Conservation (phyloP, 306 rosid genomes). For the Cicer chorassanicum region DNA sequence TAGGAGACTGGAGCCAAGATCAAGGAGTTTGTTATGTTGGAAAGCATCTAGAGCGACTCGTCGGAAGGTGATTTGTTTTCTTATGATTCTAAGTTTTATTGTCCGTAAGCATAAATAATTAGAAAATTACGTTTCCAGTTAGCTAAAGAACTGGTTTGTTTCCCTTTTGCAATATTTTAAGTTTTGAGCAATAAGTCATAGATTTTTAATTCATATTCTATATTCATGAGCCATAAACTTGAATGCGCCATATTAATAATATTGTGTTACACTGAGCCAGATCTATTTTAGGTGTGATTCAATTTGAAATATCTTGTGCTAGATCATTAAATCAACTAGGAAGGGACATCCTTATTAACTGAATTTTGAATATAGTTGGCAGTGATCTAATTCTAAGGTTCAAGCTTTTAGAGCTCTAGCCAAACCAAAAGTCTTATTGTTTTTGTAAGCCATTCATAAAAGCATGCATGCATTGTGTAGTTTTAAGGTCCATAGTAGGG, state of each 20-base stretch:
- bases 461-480: conserved; percentile 24
- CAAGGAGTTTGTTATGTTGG: conserved; percentile 92
- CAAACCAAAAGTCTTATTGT: conserved; percentile 1
- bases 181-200: background rate
- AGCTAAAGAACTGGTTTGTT: conserved; percentile 31
- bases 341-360: conserved; percentile 4
- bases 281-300: background rate
- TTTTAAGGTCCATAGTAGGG: too few relatives aligned
- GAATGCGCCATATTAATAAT: conserved; percentile 22
- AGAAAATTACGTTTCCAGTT: background rate
- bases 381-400: conserved; percentile 5
- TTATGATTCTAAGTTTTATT: conserved; percentile 15
- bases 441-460: conserved; percentile 18
- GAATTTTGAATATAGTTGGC: conserved; percentile 28
- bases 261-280: conserved; percentile 23
- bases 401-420: conserved; percentile 8
- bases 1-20: conserved; percentile 97
- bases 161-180: conserved; percentile 1
- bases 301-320: conserved; percentile 20
- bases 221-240: background rate
- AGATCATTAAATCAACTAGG: conserved; percentile 6
- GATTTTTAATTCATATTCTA: conserved; percentile 16
- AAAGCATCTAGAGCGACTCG: conserved; percentile 81
- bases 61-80: conserved; percentile 68
- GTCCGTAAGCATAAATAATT: conserved; percentile 11